phyloP scores from a whole-genome alignment of 345 rosid genomes.

The Clarkia xantiana region DNA sequence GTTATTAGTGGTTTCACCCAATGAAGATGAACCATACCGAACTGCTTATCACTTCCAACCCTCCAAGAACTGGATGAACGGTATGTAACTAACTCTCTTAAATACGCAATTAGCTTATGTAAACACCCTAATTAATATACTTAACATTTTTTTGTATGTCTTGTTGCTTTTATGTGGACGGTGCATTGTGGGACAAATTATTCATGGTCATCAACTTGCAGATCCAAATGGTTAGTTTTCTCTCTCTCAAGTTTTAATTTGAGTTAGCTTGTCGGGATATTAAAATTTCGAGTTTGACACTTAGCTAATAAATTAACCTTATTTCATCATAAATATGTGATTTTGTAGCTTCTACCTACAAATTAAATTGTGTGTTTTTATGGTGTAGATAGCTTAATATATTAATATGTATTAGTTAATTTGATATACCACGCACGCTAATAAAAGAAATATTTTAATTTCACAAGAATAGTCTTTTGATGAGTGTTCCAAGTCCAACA shows the following conservation, averaged over 20 bases:
- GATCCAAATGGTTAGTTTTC: constrained; percentile 20
- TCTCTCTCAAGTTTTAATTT: background rate
- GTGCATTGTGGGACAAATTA: constrained; percentile 3
- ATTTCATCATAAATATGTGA: too few relatives aligned
- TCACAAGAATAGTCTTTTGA: too few relatives aligned
- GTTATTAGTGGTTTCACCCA: background rate
- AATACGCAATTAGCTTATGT: background rate
- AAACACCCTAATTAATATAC: too few relatives aligned
- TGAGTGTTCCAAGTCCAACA: too few relatives aligned
- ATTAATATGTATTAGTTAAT: background rate
- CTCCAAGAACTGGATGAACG: constrained; percentile 65
- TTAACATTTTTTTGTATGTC: background rate
- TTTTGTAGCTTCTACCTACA: too few relatives aligned
- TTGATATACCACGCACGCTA: too few relatives aligned
- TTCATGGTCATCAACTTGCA: constrained; percentile 3
- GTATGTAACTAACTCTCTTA: constrained; percentile 11
- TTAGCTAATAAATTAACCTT: too few relatives aligned
- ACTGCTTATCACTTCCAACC: constrained; percentile 68
- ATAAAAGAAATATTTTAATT: too few relatives aligned
- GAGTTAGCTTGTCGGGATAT: background rate
- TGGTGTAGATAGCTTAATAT: too few relatives aligned
- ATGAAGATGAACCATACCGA: constrained; percentile 52
- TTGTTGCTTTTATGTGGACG: background rate
- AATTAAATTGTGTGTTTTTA: background rate
- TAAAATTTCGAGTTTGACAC: background rate